Percentiles rank a stretch among this genome's conserved stretches.
Evolutionary conservation across 768 basidiomycete genomes (phyloP).

Genomic region (Mycena pura): DNA sequence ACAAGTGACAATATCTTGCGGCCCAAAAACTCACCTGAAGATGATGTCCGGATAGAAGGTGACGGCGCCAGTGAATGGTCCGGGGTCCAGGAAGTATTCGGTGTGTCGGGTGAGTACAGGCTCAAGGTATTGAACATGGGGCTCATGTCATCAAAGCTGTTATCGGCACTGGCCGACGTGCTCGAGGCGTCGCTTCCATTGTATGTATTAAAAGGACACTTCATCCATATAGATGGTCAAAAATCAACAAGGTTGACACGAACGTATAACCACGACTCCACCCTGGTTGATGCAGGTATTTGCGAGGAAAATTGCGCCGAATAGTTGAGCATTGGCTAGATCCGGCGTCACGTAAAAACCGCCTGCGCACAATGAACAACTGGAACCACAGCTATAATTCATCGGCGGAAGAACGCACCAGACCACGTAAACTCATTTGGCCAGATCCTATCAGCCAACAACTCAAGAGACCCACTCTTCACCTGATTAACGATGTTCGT

Average conservation of each 20-base stretch:
- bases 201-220: no score
- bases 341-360: neutral
- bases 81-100: constrained; percentile 17
- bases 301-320: neutral
- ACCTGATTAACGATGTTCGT: neutral
- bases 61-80: constrained; percentile 17
- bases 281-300: neutral
- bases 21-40: constrained; percentile 15
- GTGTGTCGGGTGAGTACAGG: constrained; percentile 19
- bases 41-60: constrained; percentile 25
- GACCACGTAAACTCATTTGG: constrained; percentile 1
- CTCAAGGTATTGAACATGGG: constrained; percentile 19
- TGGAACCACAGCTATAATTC: no score
- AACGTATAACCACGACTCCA: neutral
- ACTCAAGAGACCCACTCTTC: neutral
- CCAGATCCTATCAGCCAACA: neutral
- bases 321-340: neutral
- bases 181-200: constrained; percentile 13
- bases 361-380: neutral
- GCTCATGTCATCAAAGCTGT: constrained; percentile 22
- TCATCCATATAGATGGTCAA: no score
- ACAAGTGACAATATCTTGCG: neutral
- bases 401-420: neutral
- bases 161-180: constrained; percentile 10
- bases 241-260: no score